phyloP scores from a whole-genome alignment of 1,284 basidiomycete genomes.

The Phellopilus nigrolimitatus region DNA sequence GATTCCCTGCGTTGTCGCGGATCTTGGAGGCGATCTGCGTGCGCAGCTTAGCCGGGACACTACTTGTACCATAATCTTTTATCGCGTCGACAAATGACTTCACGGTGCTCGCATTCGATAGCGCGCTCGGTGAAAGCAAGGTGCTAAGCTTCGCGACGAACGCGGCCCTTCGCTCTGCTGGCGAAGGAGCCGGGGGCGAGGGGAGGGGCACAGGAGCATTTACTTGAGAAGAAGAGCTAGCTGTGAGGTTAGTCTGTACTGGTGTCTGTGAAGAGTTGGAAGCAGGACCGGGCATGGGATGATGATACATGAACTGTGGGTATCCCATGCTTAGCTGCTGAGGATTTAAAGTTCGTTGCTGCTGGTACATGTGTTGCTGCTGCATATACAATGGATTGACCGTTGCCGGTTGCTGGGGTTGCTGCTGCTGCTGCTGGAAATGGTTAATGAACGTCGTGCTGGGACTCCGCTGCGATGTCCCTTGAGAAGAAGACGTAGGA shows the following conservation, averaged over 20 bases:
- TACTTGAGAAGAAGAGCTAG: constrained; percentile 31
- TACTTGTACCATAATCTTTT: constrained; percentile 51
- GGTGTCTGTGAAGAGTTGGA: background rate
- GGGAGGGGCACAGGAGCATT: constrained; percentile 28
- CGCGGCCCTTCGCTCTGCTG: constrained; percentile 40
- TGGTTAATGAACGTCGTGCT: constrained; percentile 27
- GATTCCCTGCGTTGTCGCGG: constrained; percentile 74
- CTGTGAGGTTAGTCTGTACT: constrained; percentile 18
- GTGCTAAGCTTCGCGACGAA: constrained; percentile 49
- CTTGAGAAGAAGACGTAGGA: background rate
- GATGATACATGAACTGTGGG: constrained; percentile 1
- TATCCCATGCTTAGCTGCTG: constrained; percentile 29
- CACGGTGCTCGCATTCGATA: constrained; percentile 68
- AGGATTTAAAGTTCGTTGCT: constrained; percentile 31
- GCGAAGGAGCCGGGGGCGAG: constrained; percentile 22
- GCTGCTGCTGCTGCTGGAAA: constrained; percentile 22
- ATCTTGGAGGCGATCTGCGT: constrained; percentile 71
- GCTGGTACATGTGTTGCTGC: constrained; percentile 29
- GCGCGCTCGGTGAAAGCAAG: constrained; percentile 47
- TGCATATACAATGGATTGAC: constrained; percentile 34
- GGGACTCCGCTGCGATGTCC: constrained; percentile 21
- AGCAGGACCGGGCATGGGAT: background rate
- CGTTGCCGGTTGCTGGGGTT: constrained; percentile 27
- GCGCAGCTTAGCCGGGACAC: constrained; percentile 57
- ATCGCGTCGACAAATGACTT: constrained; percentile 49